Conservation (phyloP, 2,329 filamentous ascomycete genomes). For the Nakataea oryzae region DNA sequence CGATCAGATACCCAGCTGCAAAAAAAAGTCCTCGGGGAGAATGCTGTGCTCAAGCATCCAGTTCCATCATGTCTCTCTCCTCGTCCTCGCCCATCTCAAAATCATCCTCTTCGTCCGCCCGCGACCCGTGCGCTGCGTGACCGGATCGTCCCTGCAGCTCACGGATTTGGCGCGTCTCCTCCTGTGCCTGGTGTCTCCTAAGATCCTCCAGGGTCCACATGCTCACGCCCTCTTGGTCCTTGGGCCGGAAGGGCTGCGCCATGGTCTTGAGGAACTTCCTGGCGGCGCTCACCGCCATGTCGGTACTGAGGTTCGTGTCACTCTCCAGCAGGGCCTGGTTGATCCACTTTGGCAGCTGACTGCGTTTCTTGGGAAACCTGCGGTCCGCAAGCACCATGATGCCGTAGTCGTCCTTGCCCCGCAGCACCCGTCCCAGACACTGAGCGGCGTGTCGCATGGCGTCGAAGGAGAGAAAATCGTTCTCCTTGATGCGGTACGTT, state of each 20-base stretch:
- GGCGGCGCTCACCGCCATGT: constrained; percentile 84
- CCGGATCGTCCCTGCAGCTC: constrained; percentile 40
- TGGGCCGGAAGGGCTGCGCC: constrained; percentile 77
- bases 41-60: constrained; percentile 9
- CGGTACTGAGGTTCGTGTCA: constrained; percentile 84
- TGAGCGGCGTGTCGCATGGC: constrained; percentile 99
- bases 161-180: constrained; percentile 56
- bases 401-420: constrained; percentile 98
- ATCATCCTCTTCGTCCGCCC: constrained; percentile 23
- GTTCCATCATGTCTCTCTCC: constrained; percentile 20
- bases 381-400: constrained; percentile 97
- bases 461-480: constrained; percentile 96
- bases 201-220: constrained; percentile 65
- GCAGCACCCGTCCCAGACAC: constrained; percentile 84
- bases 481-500: constrained; percentile 92
- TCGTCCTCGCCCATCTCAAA: constrained; percentile 43
- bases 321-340: constrained; percentile 75
- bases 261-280: constrained; percentile 85
- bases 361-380: constrained; percentile 83
- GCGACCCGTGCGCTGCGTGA: constrained; percentile 8
- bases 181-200: constrained; percentile 60
- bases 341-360: constrained; percentile 94
- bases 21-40: background rate
- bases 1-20: no score
- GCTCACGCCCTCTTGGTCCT: constrained; percentile 83